Evolutionary conservation across 1,139 yeast species (phyloP), one percentile per base, ranked within the genome.

Genomic region (Waltiozyma sp.): DNA sequence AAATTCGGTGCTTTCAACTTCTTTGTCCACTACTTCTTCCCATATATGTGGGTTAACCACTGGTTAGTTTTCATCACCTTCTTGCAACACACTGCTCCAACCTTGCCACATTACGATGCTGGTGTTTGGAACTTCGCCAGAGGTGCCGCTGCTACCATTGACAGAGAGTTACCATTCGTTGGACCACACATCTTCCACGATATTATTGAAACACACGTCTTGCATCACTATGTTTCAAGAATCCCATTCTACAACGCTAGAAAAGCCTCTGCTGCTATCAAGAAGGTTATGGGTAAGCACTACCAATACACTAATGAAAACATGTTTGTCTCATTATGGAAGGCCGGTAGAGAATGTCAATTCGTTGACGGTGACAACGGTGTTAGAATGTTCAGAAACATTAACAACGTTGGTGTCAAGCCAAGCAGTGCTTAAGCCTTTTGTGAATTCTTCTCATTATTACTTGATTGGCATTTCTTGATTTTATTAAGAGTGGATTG

Each of bases 111-210:
- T 63, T 85, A 85, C 67, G 79, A 76, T 47, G 74, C 77, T 44
- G 63, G 64, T 34, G 78, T 80, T 64, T 85, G 95, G 95, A 84
- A 75, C 55, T 85, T 84, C 62, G 91, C 93, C 47, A 73, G 88
- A 57, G 95, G 95, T 54, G 94, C 95, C 24, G 88, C 91, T 45
- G 81, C 89, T 49, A 85, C 95, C 47, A 78, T 85, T 53, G 95
- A 85, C 65, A 75, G 95, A 60, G 77, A 84, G 56, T 82, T 81
- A 62, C 91, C 93, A 23, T 82, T 85, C 57, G 68, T 85, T 50
- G 95, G 95, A 44, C 76, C 75, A 60, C 77, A 77, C 67, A 71
- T 84, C 54, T 82, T 85, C 77, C 95, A 85, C 63, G 94, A 84
- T 60, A 85, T 85, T 57, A 83, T 85, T 56, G 95, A 86, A 70